These are phyloP conservation scores for Daldinia caldariorum DNA, from an alignment of 495 filamentous ascomycete species.

Conservation along the genomic window DNA sequence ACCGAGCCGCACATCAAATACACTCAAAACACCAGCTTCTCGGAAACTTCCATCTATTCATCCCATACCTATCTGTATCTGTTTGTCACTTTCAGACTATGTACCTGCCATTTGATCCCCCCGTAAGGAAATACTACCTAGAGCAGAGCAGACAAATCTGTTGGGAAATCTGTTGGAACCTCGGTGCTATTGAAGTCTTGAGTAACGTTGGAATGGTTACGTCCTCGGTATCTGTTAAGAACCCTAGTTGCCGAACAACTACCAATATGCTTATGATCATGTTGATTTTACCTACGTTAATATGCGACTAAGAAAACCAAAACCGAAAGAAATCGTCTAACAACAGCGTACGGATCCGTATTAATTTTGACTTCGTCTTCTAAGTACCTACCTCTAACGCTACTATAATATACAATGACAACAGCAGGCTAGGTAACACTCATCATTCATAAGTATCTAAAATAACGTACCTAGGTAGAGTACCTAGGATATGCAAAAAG, in stretches of 20 bases:
- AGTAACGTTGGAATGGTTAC: neutral
- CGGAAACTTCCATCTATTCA: neutral
- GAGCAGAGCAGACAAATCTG: neutral
- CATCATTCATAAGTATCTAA: neutral
- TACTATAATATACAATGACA: neutral
- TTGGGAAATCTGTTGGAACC: neutral
- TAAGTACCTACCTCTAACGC: no score
- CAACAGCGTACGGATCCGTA: no score
- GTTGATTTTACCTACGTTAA: no score
- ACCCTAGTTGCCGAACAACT: no score
- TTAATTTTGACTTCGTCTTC: neutral
- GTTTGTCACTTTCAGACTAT: no score
- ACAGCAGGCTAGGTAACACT: neutral
- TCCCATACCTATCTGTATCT: no score
- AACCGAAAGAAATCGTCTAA: neutral
- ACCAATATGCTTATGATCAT: neutral
- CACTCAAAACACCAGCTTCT: neutral
- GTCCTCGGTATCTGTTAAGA: no score
- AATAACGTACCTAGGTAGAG: neutral
- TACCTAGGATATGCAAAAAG: constrained; percentile 1
- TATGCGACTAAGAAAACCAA: constrained; percentile 5
- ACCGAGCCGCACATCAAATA: neutral
- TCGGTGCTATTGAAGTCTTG: neutral
- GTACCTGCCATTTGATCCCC: no score
- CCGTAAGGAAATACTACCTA: neutral